Evolutionary conservation across 2,329 filamentous ascomycete species (phyloP).

Genomic region (Chaetomiaceae sp.): DNA sequence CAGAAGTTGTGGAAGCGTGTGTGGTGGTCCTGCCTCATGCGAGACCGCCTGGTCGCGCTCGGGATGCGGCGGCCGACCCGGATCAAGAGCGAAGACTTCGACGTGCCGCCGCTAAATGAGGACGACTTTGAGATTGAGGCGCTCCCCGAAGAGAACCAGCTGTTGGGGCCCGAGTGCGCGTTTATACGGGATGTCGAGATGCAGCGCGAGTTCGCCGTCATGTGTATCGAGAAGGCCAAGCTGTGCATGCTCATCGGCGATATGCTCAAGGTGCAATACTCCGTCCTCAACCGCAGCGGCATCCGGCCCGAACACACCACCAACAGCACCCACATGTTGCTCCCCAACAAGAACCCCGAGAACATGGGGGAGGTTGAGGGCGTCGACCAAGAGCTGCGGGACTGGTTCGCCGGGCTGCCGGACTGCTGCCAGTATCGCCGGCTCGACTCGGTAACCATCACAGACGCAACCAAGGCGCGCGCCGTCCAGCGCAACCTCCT

Average conservation of each 20-base stretch:
- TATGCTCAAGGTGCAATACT: slow-evolving; percentile 88
- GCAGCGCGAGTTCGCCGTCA: slow-evolving; percentile 73
- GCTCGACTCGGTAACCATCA: slow-evolving; percentile 50
- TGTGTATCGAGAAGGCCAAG: slow-evolving; percentile 90
- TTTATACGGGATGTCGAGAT: slow-evolving; percentile 65
- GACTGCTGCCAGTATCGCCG: slow-evolving; percentile 64
- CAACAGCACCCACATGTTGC: slow-evolving; percentile 78
- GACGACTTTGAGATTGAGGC: slow-evolving; percentile 76
- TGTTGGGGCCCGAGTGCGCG: slow-evolving; percentile 66
- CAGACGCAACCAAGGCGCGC: slow-evolving; percentile 56
- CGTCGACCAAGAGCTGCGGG: slow-evolving; percentile 74
- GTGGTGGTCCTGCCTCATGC: slow-evolving; percentile 98
- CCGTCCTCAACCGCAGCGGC: slow-evolving; percentile 79
- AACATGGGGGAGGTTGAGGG: slow-evolving; percentile 73
- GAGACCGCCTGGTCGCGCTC: slow-evolving; percentile 84
- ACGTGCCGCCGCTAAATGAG: slow-evolving; percentile 83
- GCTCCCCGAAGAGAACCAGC: slow-evolving; percentile 62
- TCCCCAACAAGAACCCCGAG: slow-evolving; percentile 82
- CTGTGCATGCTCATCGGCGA: slow-evolving; percentile 85
- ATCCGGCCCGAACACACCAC: slow-evolving; percentile 72
- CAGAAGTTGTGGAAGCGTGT: slow-evolving; percentile 90
- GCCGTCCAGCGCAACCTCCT: slow-evolving; percentile 77
- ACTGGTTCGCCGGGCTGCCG: slow-evolving; percentile 72
- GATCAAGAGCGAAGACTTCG: slow-evolving; percentile 89
- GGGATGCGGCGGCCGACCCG: slow-evolving; percentile 90